These are phyloP conservation scores for Taphrina flavorubra DNA, from an alignment of 1,139 yeast species.

Conservation along the genomic window DNA sequence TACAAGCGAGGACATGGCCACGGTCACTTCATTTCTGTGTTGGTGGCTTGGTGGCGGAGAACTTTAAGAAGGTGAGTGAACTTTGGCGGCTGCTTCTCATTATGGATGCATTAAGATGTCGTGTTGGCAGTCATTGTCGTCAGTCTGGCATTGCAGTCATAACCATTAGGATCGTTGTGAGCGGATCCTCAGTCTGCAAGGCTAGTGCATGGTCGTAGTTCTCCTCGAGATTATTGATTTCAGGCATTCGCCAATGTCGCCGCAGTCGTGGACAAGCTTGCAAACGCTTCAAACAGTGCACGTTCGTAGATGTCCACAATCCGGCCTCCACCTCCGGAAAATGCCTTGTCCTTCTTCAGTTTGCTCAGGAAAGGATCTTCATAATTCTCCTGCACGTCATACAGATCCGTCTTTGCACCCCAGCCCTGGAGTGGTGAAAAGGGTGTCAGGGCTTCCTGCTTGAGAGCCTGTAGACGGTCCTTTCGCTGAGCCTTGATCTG, in stretches of 20 bases:
- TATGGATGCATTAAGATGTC: no score
- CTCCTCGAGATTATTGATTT: not conserved
- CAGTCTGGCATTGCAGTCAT: no score
- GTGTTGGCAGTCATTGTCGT: no score
- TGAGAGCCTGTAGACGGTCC: slow-evolving; percentile 55
- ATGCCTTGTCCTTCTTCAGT: slow-evolving; percentile 68
- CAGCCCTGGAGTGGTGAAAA: slow-evolving; percentile 96
- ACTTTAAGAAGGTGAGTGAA: no score
- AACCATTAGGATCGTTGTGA: no score
- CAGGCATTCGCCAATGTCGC: not conserved
- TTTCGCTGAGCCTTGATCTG: slow-evolving; percentile 23
- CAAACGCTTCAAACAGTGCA: slow-evolving; percentile 84
- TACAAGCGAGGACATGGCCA: no score
- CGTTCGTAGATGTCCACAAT: slow-evolving; percentile 71
- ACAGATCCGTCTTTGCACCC: slow-evolving; percentile 62
- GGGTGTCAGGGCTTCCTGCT: slow-evolving; percentile 59
- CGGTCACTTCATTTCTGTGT: no score
- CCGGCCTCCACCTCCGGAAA: slow-evolving; percentile 84
- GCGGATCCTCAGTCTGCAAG: no score
- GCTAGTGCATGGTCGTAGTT: no score
- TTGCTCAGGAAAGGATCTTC: slow-evolving; percentile 65
- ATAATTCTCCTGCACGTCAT: slow-evolving; percentile 58
- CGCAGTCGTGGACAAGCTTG: slow-evolving; percentile 60
- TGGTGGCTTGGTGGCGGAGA: no score
- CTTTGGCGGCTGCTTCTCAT: no score